phyloP scores from a whole-genome alignment of 306 rosid genomes.

The Pterocarpus macrocarpus region DNA sequence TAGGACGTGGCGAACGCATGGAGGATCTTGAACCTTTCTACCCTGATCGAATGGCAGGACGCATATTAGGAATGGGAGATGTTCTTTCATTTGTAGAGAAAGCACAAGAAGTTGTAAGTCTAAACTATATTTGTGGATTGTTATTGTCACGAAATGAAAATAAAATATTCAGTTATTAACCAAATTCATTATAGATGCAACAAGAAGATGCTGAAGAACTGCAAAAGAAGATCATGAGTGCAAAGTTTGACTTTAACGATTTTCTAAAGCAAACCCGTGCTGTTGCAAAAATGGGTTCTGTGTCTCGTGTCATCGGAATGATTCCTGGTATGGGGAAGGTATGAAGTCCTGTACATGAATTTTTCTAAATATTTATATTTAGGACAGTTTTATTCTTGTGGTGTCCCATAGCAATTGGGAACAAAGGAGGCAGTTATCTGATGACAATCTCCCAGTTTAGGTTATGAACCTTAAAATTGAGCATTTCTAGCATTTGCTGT shows the following conservation, averaged over 20 bases:
- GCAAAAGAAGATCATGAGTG: constrained; percentile 98
- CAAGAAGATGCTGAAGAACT: constrained; percentile 98
- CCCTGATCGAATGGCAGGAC: constrained; percentile 99
- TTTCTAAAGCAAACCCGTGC: constrained; percentile 96
- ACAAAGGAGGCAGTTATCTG: constrained; percentile 22
- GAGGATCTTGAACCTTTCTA: constrained; percentile 99
- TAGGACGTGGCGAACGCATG: constrained; percentile 98
- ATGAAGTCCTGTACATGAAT: constrained; percentile 41
- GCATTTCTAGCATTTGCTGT: constrained; percentile 21
- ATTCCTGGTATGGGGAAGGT: constrained; percentile 99
- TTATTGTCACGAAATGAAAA: constrained; percentile 21
- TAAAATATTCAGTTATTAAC: constrained; percentile 29
- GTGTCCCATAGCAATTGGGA: constrained; percentile 9
- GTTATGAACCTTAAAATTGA: constrained; percentile 42
- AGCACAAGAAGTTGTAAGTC: constrained; percentile 97
- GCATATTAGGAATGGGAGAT: constrained; percentile 98
- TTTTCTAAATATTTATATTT: constrained; percentile 29
- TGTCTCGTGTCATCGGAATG: constrained; percentile 98
- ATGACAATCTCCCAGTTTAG: constrained; percentile 27
- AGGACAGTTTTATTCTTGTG: not conserved
- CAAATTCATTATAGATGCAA: constrained; percentile 66
- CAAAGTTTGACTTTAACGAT: constrained; percentile 98
- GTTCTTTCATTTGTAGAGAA: constrained; percentile 98
- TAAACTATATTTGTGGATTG: constrained; percentile 23
- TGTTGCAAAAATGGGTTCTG: constrained; percentile 96